Evolutionary conservation across 495 filamentous ascomycete species (phyloP), one percentile per base, ranked within the genome.

Genomic region (Penicillium fimorum): DNA sequence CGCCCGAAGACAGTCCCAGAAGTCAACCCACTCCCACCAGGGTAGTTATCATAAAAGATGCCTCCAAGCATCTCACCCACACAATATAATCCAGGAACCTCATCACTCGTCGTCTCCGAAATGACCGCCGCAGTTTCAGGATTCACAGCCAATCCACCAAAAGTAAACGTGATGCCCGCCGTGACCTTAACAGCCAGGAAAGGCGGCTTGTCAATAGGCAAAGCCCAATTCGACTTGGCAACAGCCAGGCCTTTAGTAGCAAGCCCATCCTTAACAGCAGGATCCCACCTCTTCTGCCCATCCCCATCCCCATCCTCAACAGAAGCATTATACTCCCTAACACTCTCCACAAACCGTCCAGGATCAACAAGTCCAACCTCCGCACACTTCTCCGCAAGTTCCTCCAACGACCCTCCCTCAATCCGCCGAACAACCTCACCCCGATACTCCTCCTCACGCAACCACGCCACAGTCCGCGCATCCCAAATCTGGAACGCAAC

Each of bases 401-500:
- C 78, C 35, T 79, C 76, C 6, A 87, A 59, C 5, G 72, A 74
- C 11, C 68, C 50, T 0, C 72, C 85, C 0, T 46, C 61, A 12
- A 88, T 72, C 46, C 76, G 79, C 44, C 72, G 57, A 18, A 82
- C 79, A 9, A 81, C 70, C 50, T 83, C 83, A 13, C 72, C 70
- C 3, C 77, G 64, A 59, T 87, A 87, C 62, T 87, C 84, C 59
- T 87, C 84, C 7, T 54, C 40, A 5, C 83, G 69, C 12, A 87
- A 64, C 76, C 77, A 81, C 1, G 53, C 55, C 11, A 61, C 75
- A 9, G 68, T 76, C 33, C 72, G 46, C 0, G 71, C 61, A 64
- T 87, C 85, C 83, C 83, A 88, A 3, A 87, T 59, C 62, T 88
- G 84, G 58, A 84, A 87, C 3, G 80, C 85, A 29, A 78, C 57